Evolutionary conservation across 257 asterid species (phyloP), one percentile per base, ranked within the genome.

Genomic region (Solanum dulcamara): DNA sequence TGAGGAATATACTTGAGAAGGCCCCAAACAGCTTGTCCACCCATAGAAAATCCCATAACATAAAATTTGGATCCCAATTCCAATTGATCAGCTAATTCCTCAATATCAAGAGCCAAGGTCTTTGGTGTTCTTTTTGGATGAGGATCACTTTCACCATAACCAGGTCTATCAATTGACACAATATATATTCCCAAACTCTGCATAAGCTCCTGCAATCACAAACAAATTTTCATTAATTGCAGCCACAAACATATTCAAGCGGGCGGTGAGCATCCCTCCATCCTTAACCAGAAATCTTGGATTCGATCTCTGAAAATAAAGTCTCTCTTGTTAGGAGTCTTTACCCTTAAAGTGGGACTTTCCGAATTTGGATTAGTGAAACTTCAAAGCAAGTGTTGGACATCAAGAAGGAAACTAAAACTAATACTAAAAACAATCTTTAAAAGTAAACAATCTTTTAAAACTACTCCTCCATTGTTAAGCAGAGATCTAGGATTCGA

Each of bases 111-210:
- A 71, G 98, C 95, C 81, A 91, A 89, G 86, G 94, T 93, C 85
- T 90, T 86, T 66, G 90, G 77, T 10, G 97, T 92, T 53, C 92
- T 92, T 26, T 83, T 83, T 18, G 98, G 96, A 88, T 93, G 88
- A 84, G 98, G 98, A 84, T 93, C 98, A 85, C 99, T 96, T 90
- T 96, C 97, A 85, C 98, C 98, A 90, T 96, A 96, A 84, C 99
- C 99, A 48, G 99, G 95, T 83, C 98, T 92, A 85, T 96, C 99
- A 72, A 96, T 91, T 38, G 98, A 91, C 68, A 94, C 94, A 6
- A 94, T 85, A 90, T 94, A 90, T 81, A 96, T 85, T 83, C 93
- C 96, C 88, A 92, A 84, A 86, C 89, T 92, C 85, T 94, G 93
- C 44, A 93, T 82, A 33, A 92, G 68, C 82, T 92, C 98, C 99